These are phyloP conservation scores for Rheum nobile DNA, from an alignment of 148 eudicot genomes.

Conservation along the genomic window DNA sequence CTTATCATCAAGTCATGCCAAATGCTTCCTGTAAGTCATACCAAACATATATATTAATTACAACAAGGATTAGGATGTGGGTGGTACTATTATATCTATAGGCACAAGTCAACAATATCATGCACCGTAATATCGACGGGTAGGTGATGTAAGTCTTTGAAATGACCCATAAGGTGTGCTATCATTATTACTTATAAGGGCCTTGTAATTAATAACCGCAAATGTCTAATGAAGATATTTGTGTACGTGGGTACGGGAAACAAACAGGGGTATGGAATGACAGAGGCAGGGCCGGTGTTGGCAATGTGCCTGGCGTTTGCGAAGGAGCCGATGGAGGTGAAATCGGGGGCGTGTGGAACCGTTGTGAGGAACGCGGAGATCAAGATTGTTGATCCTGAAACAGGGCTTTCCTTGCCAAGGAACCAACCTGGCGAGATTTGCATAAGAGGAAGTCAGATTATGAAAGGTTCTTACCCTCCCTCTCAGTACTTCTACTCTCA, in stretches of 20 bases:
- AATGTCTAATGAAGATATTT: no score
- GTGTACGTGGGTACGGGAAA: neutral
- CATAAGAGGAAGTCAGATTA: conserved; percentile 72
- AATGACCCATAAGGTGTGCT: no score
- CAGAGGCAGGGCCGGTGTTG: conserved; percentile 89
- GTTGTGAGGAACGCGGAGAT: conserved; percentile 80
- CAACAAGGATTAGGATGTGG: no score
- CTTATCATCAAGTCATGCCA: no score
- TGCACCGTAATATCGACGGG: no score
- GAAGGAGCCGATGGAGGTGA: conserved; percentile 53
- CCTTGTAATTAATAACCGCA: neutral
- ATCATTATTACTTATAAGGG: no score
- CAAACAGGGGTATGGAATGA: conserved; percentile 82
- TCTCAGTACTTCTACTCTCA: neutral
- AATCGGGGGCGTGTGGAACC: conserved; percentile 82
- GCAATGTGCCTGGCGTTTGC: conserved; percentile 76
- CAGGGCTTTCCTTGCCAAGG: conserved; percentile 37
- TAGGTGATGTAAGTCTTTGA: no score
- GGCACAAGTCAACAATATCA: no score
- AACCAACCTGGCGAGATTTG: conserved; percentile 86
- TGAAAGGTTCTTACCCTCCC: conserved; percentile 46
- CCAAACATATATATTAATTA: no score
- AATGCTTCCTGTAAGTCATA: no score
- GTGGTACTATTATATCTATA: no score
- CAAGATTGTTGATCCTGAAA: conserved; percentile 71